Evolutionary conservation across 1,284 basidiomycete species (phyloP), one percentile per base, ranked within the genome.

Genomic region (Ustilago hordei): DNA sequence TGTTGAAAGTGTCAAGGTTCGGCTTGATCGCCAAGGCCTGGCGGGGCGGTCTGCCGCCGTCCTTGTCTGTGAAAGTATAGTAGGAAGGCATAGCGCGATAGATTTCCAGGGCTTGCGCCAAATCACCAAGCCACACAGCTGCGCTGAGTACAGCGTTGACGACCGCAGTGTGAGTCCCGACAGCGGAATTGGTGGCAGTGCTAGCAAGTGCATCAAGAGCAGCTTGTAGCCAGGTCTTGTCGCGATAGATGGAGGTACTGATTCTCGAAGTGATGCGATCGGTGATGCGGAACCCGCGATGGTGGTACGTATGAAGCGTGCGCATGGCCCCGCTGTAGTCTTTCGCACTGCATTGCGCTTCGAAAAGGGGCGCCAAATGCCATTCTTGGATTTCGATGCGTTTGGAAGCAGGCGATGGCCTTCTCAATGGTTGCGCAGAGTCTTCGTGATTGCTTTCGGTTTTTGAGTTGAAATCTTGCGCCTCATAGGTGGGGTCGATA

Each of bases 281-380:
- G 1, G 71, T 63, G 17, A 75, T 55, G 8, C 17, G 28, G 39
- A 64, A 53, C 2, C 62, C 65, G 2, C 55, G 61, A 13, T 38
- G 34, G 4, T 57, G 23, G 54, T 71, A 62, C 7, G 34, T 61
- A 8, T 41, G 35, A 17, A 80, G 43, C 8, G 70, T 62, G 23
- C 53, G 55, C 34, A 84, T 52, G 1, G 79, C 82, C 1, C 60
- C 81, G 2, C 43, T 56, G 32, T 79, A 79, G 43, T 77, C 62
- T 0, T 28, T 41, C 0, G 69, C 53, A 23, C 43, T 66, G 54
- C 80, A 82, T 15, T 79, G 71, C 0, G 80, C 77, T 53, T 83
- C 80, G 11, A 82, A 75, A 2, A 81, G 70, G 8, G 82, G 78
- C 13, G 73, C 58, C 34, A 84, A 39, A 31, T 82, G 80, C 74